phyloP scores from a whole-genome alignment of 345 rosid genomes.

The Noccaea caerulescens region DNA sequence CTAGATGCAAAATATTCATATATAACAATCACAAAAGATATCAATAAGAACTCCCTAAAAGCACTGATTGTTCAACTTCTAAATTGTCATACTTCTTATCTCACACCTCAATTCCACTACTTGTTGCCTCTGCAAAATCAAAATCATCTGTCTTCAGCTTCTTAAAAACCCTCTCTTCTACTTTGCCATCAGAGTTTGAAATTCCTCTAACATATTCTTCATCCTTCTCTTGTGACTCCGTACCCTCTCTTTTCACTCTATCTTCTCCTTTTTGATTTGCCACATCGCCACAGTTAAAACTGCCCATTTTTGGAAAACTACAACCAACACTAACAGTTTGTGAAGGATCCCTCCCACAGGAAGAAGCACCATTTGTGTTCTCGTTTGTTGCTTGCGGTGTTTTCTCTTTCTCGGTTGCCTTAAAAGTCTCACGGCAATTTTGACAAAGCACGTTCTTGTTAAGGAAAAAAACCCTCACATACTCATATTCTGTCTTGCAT shows the following conservation, averaged over 20 bases:
- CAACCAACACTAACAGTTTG: too few relatives aligned
- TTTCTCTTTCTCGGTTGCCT: slow-evolving; percentile 62
- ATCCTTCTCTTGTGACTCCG: slow-evolving; percentile 40
- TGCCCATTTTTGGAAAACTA: slow-evolving; percentile 31
- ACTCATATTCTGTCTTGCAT: slow-evolving; percentile 72
- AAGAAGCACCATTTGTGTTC: slow-evolving; percentile 17
- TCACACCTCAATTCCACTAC: slow-evolving; percentile 36
- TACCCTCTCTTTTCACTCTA: slow-evolving; percentile 44
- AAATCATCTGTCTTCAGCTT: slow-evolving; percentile 53
- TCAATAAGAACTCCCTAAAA: not conserved
- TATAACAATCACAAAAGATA: not conserved
- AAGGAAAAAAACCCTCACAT: slow-evolving; percentile 63
- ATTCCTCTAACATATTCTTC: slow-evolving; percentile 33
- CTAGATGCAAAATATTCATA: slow-evolving; percentile 27
- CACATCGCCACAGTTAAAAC: slow-evolving; percentile 37
- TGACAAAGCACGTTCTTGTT: slow-evolving; percentile 77
- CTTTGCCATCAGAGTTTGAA: slow-evolving; percentile 35
- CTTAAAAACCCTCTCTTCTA: slow-evolving; percentile 50
- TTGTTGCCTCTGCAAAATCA: slow-evolving; percentile 31
- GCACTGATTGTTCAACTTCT: slow-evolving; percentile 20
- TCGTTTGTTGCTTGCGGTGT: slow-evolving; percentile 38
- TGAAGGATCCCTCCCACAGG: slow-evolving; percentile 37
- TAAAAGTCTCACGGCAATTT: slow-evolving; percentile 64
- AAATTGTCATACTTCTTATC: not conserved
- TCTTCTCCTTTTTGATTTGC: slow-evolving; percentile 46